Conservation (phyloP, 73 alveolate species). For the Paramecium primaurelia region DNA sequence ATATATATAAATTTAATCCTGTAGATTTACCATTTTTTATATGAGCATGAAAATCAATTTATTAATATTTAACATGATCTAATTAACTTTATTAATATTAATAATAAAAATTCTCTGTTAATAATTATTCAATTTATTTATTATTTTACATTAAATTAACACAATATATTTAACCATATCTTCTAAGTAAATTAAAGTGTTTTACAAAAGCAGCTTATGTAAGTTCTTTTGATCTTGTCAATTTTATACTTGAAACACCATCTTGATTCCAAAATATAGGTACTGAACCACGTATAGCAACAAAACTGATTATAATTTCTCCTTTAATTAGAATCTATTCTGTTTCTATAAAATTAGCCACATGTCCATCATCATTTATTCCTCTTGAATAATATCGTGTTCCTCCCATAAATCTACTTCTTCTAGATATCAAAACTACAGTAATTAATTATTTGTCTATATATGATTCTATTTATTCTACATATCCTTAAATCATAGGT, state of each 20-base stretch:
- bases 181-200: conserved; percentile 63
- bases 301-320: conserved; percentile 65
- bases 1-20: conserved; percentile 6
- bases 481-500: conserved; percentile 77
- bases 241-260: conserved; percentile 59
- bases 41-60: conserved; percentile 68
- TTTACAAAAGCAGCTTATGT: conserved; percentile 64
- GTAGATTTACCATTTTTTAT: conserved; percentile 64
- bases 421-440: conserved; percentile 60
- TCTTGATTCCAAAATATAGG: conserved; percentile 87
- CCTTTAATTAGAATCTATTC: conserved; percentile 82
- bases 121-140: conserved; percentile 61
- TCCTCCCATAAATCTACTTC: conserved; percentile 93
- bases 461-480: conserved; percentile 43
- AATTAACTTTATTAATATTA: background rate
- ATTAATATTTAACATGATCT: conserved; percentile 50
- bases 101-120: conserved; percentile 48
- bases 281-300: conserved; percentile 86
- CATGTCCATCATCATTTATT: conserved; percentile 96
- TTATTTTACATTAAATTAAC: conserved; percentile 65
- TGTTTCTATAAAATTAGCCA: conserved; percentile 95
- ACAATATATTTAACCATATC: conserved; percentile 60
- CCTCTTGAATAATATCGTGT: conserved; percentile 97
- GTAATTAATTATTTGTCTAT: conserved; percentile 27
- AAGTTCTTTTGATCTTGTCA: conserved; percentile 52